Percentiles rank a stretch among this genome's conserved stretches.
phyloP scores from a whole-genome alignment of 306 rosid species.

The Lablab purpureus region DNA sequence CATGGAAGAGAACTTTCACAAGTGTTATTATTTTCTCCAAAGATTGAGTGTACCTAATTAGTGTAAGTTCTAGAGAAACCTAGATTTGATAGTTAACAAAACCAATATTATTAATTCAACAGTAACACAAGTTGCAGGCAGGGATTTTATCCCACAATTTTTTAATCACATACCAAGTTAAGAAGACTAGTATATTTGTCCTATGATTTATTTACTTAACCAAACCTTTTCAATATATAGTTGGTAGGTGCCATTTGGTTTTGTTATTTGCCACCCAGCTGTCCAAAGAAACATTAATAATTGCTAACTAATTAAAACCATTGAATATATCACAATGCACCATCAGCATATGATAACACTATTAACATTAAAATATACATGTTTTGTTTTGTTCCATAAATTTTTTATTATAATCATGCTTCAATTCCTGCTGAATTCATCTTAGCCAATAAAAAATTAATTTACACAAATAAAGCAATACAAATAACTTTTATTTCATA shows the following conservation, averaged over 20 bases:
- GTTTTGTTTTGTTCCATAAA: background rate
- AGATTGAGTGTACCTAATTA: background rate
- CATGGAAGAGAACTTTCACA: too few relatives aligned
- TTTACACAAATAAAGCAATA: background rate
- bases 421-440: background rate
- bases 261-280: conserved; percentile 7
- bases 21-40: too few relatives aligned
- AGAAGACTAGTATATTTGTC: background rate
- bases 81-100: background rate
- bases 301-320: background rate
- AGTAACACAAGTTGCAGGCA: background rate
- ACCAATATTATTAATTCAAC: background rate
- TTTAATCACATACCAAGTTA: background rate
- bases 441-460: background rate
- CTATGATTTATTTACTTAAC: background rate
- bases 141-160: background rate
- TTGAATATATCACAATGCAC: background rate
- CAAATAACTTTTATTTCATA: background rate
- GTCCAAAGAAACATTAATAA: background rate
- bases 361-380: background rate
- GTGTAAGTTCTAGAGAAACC: background rate
- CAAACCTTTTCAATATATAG: background rate
- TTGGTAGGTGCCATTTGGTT: background rate
- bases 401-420: background rate
- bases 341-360: background rate